Evolutionary conservation across 75 land plant genomes (phyloP).

Genomic region (Isoetes taiwanensis): DNA sequence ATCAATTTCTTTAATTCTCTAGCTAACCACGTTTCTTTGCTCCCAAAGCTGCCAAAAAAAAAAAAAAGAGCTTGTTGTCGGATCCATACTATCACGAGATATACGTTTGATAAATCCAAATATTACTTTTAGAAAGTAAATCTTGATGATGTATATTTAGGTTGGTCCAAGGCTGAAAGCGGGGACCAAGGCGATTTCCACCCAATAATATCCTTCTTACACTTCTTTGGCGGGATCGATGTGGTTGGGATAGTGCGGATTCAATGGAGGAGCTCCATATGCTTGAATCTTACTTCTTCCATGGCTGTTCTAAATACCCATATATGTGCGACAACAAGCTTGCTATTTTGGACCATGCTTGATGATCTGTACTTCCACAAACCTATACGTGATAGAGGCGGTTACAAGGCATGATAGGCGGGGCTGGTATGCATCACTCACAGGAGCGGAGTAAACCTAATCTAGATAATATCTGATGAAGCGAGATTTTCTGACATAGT

Average conservation of each 20-base stretch:
- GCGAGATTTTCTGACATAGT: no score
- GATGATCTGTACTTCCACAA: conserved; percentile 1
- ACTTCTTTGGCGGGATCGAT: background rate
- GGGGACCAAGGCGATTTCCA: conserved; percentile 2
- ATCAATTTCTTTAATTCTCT: background rate
- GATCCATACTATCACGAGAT: no score
- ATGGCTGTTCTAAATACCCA: background rate
- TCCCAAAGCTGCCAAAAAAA: no score
- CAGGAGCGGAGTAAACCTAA: background rate
- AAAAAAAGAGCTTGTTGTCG: no score
- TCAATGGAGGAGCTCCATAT: conserved; percentile 3
- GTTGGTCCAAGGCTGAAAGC: background rate
- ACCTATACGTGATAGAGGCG: background rate
- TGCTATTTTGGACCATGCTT: background rate
- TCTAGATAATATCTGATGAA: no score
- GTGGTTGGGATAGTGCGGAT: conserved; percentile 2
- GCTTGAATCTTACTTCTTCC: background rate
- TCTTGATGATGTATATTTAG: no score
- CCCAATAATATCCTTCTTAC: background rate
- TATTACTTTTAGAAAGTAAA: no score
- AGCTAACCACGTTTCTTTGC: background rate
- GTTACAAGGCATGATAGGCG: conserved; percentile 5
- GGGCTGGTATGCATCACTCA: conserved; percentile 5
- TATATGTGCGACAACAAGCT: conserved; percentile 1
- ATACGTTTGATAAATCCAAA: no score